Conservation (phyloP, 345 rosid genomes). For the Nephelium lappaceum region DNA sequence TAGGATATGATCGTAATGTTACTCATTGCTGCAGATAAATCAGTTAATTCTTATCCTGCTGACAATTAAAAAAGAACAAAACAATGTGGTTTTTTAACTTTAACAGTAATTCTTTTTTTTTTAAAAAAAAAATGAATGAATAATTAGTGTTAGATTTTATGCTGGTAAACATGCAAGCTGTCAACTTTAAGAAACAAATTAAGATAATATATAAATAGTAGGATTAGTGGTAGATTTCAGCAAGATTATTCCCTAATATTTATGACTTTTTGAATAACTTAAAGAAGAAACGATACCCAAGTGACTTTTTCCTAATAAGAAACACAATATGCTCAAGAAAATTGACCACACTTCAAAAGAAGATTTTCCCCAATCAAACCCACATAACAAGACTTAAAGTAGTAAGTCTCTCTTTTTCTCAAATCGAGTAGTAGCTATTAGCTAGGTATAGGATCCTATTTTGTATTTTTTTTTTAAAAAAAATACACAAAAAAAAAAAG, state of each 20-base stretch:
- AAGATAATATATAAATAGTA: neutral
- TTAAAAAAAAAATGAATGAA: too few species aligned
- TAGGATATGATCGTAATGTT: neutral
- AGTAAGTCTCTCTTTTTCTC: conserved; percentile 24
- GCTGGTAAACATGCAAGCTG: conserved; percentile 4
- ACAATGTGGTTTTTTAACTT: too few species aligned
- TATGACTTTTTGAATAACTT: conserved; percentile 22
- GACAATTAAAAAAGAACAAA: neutral
- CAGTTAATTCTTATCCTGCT: neutral
- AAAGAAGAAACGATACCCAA: conserved; percentile 28
- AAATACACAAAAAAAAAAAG: conserved; percentile 17
- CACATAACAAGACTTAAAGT: conserved; percentile 35
- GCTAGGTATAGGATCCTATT: conserved; percentile 28
- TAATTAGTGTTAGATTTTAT: neutral
- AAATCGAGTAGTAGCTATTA: conserved; percentile 9
- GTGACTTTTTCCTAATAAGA: conserved; percentile 28
- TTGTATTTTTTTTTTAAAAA: neutral
- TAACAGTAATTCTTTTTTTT: too few species aligned
- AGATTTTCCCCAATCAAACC: conserved; percentile 32
- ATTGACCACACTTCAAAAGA: conserved; percentile 28
- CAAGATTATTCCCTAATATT: conserved; percentile 23
- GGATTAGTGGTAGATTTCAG: conserved; percentile 25
- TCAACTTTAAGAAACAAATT: conserved; percentile 5
- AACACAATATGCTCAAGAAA: conserved; percentile 34
- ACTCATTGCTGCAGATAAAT: neutral